Evolutionary conservation across 768 basidiomycete genomes (phyloP), one percentile per base, ranked within the genome.

Genomic region (Filobasidium floriforme): DNA sequence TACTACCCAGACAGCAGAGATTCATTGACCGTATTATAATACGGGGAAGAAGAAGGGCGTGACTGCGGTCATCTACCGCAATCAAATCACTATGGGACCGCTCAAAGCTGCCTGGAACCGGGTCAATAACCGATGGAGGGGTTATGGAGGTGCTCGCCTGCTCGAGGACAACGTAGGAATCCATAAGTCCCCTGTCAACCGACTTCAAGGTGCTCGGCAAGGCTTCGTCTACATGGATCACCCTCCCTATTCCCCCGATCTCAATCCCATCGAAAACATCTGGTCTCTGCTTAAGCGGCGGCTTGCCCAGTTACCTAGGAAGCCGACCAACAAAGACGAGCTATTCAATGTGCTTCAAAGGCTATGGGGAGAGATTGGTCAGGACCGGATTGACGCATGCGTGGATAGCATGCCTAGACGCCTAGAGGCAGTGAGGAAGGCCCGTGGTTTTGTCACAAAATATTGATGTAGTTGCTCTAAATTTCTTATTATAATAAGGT

Each of bases 241-340:
- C 29, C 66, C 66, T 24, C 66, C 66, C 14, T 44, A n/a, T 41
- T 66, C 60, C 24, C 66, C 65, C 15, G 66, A 66, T 46, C 60
- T 66, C 10, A 66, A 66, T 49, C 66, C 66, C 6, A 51, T 66
- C 41, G 44, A 66, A 66, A 41, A 66, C 44, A 61, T 60, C 51
- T 66, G 41, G 66, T 7, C 66, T 40, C 40, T 10, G 14, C 12
- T 67, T 28, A 67, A 67, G 24, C 11, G 41, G 22, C 19, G 37
- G 51, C 66, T 67, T 22, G 43, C 61, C 22, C 4, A 28, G 22
- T 51, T 67, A 6, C 52, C 66, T 54, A 43, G 29, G 37, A 32
- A 61, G 11, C 66, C 52, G 6, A 67, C 66, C 52, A 63, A 29
- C 11, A 54, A 7, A 7, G 54, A 54, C 10, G 52, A 54, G n/a